A percentile compares a stretch with the other conserved stretches of the same genome.
Evolutionary conservation across 2,329 filamentous ascomycete genomes (phyloP).

Genomic region (Verticillium nonalfalfae): DNA sequence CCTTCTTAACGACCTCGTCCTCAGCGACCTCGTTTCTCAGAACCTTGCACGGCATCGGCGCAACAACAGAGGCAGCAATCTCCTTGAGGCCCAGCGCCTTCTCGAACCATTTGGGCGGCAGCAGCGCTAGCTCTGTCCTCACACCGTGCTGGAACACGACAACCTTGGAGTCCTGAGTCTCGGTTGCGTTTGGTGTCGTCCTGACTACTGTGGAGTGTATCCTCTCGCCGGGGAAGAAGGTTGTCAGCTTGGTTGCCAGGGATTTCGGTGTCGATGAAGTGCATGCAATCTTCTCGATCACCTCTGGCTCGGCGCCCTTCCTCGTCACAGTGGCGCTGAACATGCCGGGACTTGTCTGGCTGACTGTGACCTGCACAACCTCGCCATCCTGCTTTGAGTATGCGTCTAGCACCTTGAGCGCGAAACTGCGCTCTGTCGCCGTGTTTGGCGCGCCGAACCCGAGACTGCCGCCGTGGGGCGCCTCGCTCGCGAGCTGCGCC

Average conservation of each 20-base stretch:
- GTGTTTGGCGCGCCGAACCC: slow-evolving; percentile 44
- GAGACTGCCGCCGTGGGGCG: slow-evolving; percentile 42
- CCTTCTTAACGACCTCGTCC: slow-evolving; percentile 77
- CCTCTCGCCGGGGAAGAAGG: slow-evolving; percentile 77
- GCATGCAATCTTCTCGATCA: slow-evolving; percentile 24
- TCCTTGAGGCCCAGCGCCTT: slow-evolving; percentile 83
- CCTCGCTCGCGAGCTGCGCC: slow-evolving; percentile 2
- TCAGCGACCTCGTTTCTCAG: slow-evolving; percentile 81
- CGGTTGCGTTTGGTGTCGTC: slow-evolving; percentile 30
- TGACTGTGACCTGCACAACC: slow-evolving; percentile 46
- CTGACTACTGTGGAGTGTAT: slow-evolving; percentile 71
- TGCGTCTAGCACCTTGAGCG: slow-evolving; percentile 53
- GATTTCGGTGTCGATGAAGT: slow-evolving; percentile 24
- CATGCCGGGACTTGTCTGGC: slow-evolving; percentile 38
- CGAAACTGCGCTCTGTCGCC: slow-evolving; percentile 37
- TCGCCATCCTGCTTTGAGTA: slow-evolving; percentile 58
- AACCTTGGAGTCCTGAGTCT: slow-evolving; percentile 52
- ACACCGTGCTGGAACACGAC: slow-evolving; percentile 69
- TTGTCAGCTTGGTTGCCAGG: slow-evolving; percentile 45
- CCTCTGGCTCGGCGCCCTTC: slow-evolving; percentile 28
- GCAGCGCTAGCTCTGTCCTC: slow-evolving; percentile 52
- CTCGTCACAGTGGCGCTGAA: slow-evolving; percentile 41
- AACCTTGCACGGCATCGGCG: slow-evolving; percentile 97
- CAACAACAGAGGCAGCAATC: slow-evolving; percentile 71
- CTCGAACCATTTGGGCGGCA: slow-evolving; percentile 71